Percentiles rank a stretch among this genome's conserved stretches.
phyloP scores from a whole-genome alignment of 1,284 basidiomycete genomes.

The Ganoderma leucocontextum region DNA sequence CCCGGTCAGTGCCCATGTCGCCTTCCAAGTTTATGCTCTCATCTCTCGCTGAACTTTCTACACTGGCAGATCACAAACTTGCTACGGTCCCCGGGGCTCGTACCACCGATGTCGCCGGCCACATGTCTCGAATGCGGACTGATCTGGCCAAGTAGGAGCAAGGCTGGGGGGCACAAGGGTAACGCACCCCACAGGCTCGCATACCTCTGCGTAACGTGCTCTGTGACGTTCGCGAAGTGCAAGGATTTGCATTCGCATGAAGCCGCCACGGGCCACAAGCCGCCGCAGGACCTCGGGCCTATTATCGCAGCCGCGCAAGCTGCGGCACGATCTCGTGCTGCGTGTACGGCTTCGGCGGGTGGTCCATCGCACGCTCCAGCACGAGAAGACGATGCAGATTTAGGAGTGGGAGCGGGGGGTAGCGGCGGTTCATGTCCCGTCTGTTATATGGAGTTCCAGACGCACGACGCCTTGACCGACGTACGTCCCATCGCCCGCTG shows the following conservation, averaged over 20 bases:
- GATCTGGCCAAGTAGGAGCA: not conserved
- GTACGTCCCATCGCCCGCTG: not conserved
- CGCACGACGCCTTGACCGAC: not conserved
- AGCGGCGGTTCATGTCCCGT: not conserved
- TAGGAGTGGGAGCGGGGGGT: not conserved
- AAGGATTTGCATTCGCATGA: not conserved
- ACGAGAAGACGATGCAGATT: not conserved
- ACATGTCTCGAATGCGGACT: not conserved
- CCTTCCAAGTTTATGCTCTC: not conserved
- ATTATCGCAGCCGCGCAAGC: not conserved
- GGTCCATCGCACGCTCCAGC: not conserved
- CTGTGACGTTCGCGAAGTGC: not conserved
- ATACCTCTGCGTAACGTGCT: not conserved
- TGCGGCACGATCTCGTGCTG: not conserved
- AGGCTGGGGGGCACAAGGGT: not conserved
- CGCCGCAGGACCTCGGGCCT: not conserved
- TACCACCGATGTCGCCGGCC: not conserved
- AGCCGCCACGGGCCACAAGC: not conserved
- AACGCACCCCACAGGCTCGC: not conserved
- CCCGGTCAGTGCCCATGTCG: not conserved
- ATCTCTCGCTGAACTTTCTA: not conserved
- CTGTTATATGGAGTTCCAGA: constrained; percentile 1
- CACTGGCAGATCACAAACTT: not conserved
- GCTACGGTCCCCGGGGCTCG: not conserved
- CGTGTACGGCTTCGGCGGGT: too few species aligned